Evolutionary conservation across 1,284 basidiomycete species (phyloP).

Genomic region (Moniliophthora roreri): DNA sequence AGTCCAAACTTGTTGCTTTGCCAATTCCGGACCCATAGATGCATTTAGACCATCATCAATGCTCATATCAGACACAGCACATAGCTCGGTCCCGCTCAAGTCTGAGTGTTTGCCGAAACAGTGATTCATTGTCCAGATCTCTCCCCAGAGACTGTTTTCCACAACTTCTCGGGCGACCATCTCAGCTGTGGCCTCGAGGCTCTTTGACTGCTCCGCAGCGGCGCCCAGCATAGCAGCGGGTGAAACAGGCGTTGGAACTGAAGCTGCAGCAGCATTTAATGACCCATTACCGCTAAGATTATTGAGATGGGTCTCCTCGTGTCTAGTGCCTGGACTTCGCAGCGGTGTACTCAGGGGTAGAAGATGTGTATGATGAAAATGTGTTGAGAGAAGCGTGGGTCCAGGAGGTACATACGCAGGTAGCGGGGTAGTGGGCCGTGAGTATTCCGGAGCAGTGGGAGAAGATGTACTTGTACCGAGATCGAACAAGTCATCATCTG

Average conservation of each 20-base stretch:
- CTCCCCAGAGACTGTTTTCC: slow-evolving; percentile 66
- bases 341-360: slow-evolving; percentile 59
- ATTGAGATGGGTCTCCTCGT: neutral
- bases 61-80: neutral
- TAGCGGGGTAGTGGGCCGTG: slow-evolving; percentile 65
- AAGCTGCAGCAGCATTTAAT: slow-evolving; percentile 40
- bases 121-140: slow-evolving; percentile 57
- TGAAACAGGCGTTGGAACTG: slow-evolving; percentile 76
- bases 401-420: slow-evolving; percentile 70
- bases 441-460: slow-evolving; percentile 29
- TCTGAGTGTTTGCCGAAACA: slow-evolving; percentile 25
- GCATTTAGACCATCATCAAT: slow-evolving; percentile 2
- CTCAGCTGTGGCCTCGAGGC: slow-evolving; percentile 62
- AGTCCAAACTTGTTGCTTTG: slow-evolving; percentile 47
- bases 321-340: slow-evolving; percentile 20
- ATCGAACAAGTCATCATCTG: slow-evolving; percentile 1
- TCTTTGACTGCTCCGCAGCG: slow-evolving; percentile 59
- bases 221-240: slow-evolving; percentile 65
- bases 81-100: neutral
- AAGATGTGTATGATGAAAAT: slow-evolving; percentile 61
- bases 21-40: slow-evolving; percentile 13
- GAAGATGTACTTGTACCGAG: neutral
- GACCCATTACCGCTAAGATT: slow-evolving; percentile 16
- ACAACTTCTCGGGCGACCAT: slow-evolving; percentile 64
- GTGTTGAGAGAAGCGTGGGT: slow-evolving; percentile 59